These are phyloP conservation scores for Colletotrichum simmondsii DNA, from an alignment of 2,329 filamentous ascomycete genomes.

Conservation along the genomic window DNA sequence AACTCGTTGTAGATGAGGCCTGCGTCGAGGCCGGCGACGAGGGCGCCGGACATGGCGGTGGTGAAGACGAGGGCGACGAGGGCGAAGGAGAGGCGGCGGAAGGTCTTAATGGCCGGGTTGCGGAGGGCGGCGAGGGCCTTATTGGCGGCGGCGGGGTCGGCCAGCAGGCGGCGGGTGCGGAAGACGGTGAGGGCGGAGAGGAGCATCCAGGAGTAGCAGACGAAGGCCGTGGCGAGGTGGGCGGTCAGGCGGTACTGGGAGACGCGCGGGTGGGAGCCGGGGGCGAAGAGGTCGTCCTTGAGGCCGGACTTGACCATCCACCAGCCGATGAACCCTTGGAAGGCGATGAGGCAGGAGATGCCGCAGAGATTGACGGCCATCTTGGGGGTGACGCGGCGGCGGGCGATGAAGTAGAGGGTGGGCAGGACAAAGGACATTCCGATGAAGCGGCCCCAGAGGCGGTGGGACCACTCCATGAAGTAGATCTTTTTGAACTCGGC, in stretches of 20 bases:
- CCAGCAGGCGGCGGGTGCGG: constrained; percentile 78
- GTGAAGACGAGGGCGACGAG: constrained; percentile 83
- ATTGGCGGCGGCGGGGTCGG: constrained; percentile 71
- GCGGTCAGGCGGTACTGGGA: constrained; percentile 93
- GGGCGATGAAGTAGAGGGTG: constrained; percentile 86
- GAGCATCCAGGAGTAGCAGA: constrained; percentile 95
- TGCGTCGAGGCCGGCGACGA: constrained; percentile 95
- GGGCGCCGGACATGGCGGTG: constrained; percentile 91
- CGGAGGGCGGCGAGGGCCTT: constrained; percentile 71
- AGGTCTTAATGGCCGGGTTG: constrained; percentile 74
- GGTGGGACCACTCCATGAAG: constrained; percentile 99
- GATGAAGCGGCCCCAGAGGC: constrained; percentile 92
- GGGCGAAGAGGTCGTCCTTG: constrained; percentile 94
- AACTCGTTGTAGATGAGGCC: constrained; percentile 99
- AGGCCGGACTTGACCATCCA: constrained; percentile 99
- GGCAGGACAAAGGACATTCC: constrained; percentile 91
- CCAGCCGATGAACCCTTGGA: constrained; percentile 96
- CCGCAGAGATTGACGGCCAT: constrained; percentile 84
- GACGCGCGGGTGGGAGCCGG: constrained; percentile 90
- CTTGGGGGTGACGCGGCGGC: constrained; percentile 78
- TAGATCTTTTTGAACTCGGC: constrained; percentile 98
- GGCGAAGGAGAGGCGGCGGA: constrained; percentile 78
- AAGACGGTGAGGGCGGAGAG: constrained; percentile 88
- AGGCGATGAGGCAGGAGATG: constrained; percentile 90
- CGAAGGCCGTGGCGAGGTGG: constrained; percentile 89